Evolutionary conservation across 495 filamentous ascomycete species (phyloP).

Genomic region (Penicillium argentinense): DNA sequence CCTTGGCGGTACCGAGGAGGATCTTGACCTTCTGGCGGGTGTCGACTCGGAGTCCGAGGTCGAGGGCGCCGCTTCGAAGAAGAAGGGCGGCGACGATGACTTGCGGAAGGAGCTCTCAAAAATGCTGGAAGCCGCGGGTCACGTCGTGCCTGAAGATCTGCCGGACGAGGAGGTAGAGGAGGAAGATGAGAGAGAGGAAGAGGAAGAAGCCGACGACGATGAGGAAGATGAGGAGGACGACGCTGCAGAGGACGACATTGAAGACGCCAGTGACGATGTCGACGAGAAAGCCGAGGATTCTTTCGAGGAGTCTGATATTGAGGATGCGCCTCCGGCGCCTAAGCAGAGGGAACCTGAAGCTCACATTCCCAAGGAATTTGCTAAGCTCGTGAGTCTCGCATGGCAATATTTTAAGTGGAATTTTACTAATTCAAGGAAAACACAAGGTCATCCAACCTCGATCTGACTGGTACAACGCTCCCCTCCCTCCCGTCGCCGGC

Average conservation of each 20-base stretch:
- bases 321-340: slow-evolving; percentile 14
- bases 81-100: slow-evolving; percentile 33
- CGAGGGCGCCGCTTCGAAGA: slow-evolving; percentile 35
- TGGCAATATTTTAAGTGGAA: too few species aligned
- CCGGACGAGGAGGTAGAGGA: slow-evolving; percentile 47
- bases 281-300: slow-evolving; percentile 19
- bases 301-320: slow-evolving; percentile 26
- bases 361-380: slow-evolving; percentile 41
- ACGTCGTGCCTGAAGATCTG: slow-evolving; percentile 44
- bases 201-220: slow-evolving; percentile 29
- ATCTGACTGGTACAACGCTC: slow-evolving; percentile 79
- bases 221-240: slow-evolving; percentile 35
- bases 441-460: slow-evolving; percentile 70
- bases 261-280: slow-evolving; percentile 37
- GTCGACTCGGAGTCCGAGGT: slow-evolving; percentile 63
- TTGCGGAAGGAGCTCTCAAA: slow-evolving; percentile 44
- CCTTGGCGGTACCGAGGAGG: slow-evolving; percentile 75
- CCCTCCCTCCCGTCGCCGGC: slow-evolving; percentile 56
- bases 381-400: slow-evolving; percentile 46
- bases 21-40: slow-evolving; percentile 64
- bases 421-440: slow-evolving; percentile 19
- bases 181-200: slow-evolving; percentile 33
- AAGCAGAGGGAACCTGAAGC: slow-evolving; percentile 16
- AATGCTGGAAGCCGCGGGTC: slow-evolving; percentile 44
- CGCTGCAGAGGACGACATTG: slow-evolving; percentile 45